Evolutionary conservation across 2,329 filamentous ascomycete genomes (phyloP).

Genomic region (Zasmidium citrigriseum): DNA sequence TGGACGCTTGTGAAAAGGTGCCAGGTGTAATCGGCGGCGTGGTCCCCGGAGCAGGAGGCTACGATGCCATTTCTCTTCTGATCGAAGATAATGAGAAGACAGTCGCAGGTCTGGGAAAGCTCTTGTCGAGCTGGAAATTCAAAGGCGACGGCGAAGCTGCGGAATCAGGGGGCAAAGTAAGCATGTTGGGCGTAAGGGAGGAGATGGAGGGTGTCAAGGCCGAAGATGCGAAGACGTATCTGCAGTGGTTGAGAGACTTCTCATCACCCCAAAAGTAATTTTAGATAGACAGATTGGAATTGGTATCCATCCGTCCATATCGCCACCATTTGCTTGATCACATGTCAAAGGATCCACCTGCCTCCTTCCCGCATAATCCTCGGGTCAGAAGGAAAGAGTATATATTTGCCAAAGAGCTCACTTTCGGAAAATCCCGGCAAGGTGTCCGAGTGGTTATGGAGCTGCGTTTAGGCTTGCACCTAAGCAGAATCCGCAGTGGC

Average conservation of each 20-base stretch:
- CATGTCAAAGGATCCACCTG: neutral
- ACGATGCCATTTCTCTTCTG: slow-evolving; percentile 82
- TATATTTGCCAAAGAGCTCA: neutral
- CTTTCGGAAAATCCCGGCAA: slow-evolving; percentile 12
- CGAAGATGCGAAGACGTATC: slow-evolving; percentile 44
- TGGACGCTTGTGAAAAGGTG: slow-evolving; percentile 72
- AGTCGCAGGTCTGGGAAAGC: slow-evolving; percentile 58
- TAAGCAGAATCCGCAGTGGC: slow-evolving; percentile 20
- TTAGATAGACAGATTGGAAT: too few relatives aligned
- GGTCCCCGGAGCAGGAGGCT: slow-evolving; percentile 91
- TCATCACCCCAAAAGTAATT: slow-evolving; percentile 2
- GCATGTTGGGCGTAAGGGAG: slow-evolving; percentile 68
- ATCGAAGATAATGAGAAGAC: slow-evolving; percentile 72
- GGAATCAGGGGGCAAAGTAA: slow-evolving; percentile 57
- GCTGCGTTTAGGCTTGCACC: slow-evolving; percentile 22
- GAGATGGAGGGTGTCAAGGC: slow-evolving; percentile 66
- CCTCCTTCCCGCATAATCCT: neutral
- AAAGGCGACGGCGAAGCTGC: slow-evolving; percentile 42
- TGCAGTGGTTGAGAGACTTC: slow-evolving; percentile 34
- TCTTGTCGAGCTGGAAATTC: slow-evolving; percentile 64
- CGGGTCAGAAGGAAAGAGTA: neutral
- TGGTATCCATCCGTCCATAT: too few relatives aligned
- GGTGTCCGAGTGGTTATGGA: slow-evolving; percentile 29
- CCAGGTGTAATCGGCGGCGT: slow-evolving; percentile 87
- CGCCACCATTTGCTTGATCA: too few relatives aligned